Base-by-base conservation (phyloP, 495 filamentous ascomycete species). In the Lentithecium fluviatile region DNA sequence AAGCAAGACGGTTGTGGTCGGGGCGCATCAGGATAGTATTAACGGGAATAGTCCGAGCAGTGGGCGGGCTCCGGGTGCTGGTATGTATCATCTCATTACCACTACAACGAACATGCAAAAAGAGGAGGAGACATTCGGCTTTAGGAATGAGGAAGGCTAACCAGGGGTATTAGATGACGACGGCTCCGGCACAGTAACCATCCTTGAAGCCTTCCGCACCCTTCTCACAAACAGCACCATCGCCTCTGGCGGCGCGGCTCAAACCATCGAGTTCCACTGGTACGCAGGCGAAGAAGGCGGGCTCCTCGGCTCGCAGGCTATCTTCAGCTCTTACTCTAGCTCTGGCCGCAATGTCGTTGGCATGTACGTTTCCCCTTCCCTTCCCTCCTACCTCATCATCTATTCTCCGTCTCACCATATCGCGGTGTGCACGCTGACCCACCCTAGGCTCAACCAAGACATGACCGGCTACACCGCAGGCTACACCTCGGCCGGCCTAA, bases 231-330 rank as follows among this genome's bases (percentile, higher is more conserved):
- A 32, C 29, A 32, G 29, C 29, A 34, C 37, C 11, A 53, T 34
- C 52, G 70, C 75, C 15, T 83, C 83, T 49, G 76, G 80, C 47
- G 78, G 78, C 25, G 69, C 79, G 61, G 91, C 96, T 72, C 25
- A 49, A 17, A 95, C 91, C 0, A 74, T 96, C 64, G 91, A 96
- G 74, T 96, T 96, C 71, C 90, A 95, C 70, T 96, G 90, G 84
- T 96, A 94, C 74, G 86, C 84, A 12, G 91, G 88, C 0, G 91
- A 96, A 69, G 91, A 96, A 71, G 89, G 88, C 17, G 91, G 91
- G 36, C 77, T 96, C 58, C 80, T 95, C 6, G 71, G 73, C 56
- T 70, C 66, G 32, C 90, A 93, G 71, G 89, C 87, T 34, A 85
- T 97, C 72, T 96, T 95, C 74, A 78, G 81, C 13, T 73, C 78